Base-by-base conservation (phyloP, 1,139 yeast genomes). In the Nakaseomyces kungkrabaensis region DNA sequence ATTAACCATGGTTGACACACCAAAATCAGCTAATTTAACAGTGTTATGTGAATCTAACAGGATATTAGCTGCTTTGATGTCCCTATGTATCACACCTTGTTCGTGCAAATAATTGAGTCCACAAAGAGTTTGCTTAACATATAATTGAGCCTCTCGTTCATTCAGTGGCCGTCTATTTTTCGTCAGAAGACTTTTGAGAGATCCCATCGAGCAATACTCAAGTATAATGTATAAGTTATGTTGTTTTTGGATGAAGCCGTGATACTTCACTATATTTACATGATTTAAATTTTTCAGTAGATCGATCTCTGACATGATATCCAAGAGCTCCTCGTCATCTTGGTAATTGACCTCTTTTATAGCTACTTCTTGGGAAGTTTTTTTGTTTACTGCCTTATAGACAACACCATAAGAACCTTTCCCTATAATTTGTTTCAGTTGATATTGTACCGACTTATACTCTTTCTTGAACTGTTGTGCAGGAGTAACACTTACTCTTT, bases 61-160 rank as follows among this genome's bases (percentile, higher is more conserved):
- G 29, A 92, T 82, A 65, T 92, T 92, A 0, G 98, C 98, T 1
- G 97, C 96, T 67, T 92, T 92, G 56, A 92, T 79, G 66, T 92
- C 98, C 56, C 98, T 76, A 68, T 92, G 98, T 24, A 94, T 90
- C 37, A 94, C 94, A 32, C 96, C 97, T 57, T 86, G 78, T 51
- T 76, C 79, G 69, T 92, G 99, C 31, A 94, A 82, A 49, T 83
- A 86, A 48, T 75, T 72, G 27, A 92, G 72, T 0, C 97, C 99
- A 27, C 75, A 68, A 13, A 92, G 68, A 0, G 90, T 87, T 68
- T 87, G 95, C 42, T 68, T 70, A 32, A 85, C 82, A 60, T 81
- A 86, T 4, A 69, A 66, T 0, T 77, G 75, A 1, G 86, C 79
- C 49, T 81, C 75, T 1, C 63, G 52, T 60, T 92, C 97, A 0